Evolutionary conservation across 768 basidiomycete genomes (phyloP).

Genomic region (Naganishia randhawae): DNA sequence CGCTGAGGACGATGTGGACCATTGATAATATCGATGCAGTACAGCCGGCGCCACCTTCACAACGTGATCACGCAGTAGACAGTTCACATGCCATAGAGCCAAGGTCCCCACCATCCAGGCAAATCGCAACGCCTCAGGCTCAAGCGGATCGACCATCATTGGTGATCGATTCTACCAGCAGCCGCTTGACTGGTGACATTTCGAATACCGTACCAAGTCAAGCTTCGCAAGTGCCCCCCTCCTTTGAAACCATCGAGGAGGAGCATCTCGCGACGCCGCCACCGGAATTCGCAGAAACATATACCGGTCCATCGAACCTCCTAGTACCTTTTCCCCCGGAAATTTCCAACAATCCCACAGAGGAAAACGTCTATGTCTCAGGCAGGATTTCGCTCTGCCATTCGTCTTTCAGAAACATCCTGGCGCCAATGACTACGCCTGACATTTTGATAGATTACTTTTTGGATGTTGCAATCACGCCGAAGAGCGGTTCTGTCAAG

Average conservation of each 20-base stretch:
- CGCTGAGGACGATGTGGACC: background rate
- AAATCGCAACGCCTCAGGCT: background rate
- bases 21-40: background rate
- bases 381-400: slow-evolving; percentile 5
- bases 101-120: background rate
- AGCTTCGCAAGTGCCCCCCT: background rate
- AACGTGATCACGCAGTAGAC: background rate
- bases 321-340: slow-evolving; percentile 5
- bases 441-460: slow-evolving; percentile 18
- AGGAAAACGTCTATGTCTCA: slow-evolving; percentile 17
- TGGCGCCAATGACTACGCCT: slow-evolving; percentile 3
- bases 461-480: slow-evolving; percentile 17
- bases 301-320: background rate
- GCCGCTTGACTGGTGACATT: background rate
- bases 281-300: slow-evolving; percentile 22
- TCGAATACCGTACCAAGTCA: background rate
- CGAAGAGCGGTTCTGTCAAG: slow-evolving; percentile 20
- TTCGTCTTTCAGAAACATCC: slow-evolving; percentile 10
- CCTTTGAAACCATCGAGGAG: background rate
- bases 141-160: background rate
- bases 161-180: background rate
- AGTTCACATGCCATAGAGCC: background rate
- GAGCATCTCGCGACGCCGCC: slow-evolving; percentile 10
- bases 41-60: background rate
- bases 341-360: background rate